A percentile compares a stretch with the other conserved stretches of the same genome.
Evolutionary conservation across 2,329 filamentous ascomycete genomes (phyloP).

Genomic region (Waltergamsia citrina): DNA sequence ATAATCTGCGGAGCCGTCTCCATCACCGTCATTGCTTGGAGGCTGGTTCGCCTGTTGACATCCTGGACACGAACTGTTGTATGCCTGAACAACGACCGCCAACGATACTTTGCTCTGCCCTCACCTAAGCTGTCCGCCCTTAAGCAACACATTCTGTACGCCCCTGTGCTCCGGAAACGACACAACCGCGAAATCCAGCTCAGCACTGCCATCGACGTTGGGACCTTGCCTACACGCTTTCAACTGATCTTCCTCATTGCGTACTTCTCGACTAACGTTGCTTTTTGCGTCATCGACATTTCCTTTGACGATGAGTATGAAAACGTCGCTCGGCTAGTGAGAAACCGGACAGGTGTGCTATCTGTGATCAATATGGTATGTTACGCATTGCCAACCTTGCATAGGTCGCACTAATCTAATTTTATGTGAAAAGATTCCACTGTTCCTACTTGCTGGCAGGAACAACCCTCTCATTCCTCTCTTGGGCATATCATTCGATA

Average conservation of each 20-base stretch:
- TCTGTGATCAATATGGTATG: slow-evolving; percentile 65
- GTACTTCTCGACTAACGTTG: slow-evolving; percentile 49
- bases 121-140: slow-evolving; percentile 45
- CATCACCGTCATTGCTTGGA: slow-evolving; percentile 56
- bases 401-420: slow-evolving; percentile 5
- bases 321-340: slow-evolving; percentile 37
- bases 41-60: slow-evolving; percentile 47
- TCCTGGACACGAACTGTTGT: slow-evolving; percentile 65
- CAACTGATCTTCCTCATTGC: slow-evolving; percentile 44
- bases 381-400: slow-evolving; percentile 1
- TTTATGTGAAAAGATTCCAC: slow-evolving; percentile 35
- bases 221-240: slow-evolving; percentile 53
- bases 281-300: slow-evolving; percentile 60
- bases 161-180: slow-evolving; percentile 50
- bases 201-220: slow-evolving; percentile 44
- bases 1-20: slow-evolving; percentile 56
- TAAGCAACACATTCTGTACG: slow-evolving; percentile 67
- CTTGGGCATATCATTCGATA: slow-evolving; percentile 69
- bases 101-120: slow-evolving; percentile 66
- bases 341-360: slow-evolving; percentile 62
- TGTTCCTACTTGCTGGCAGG: slow-evolving; percentile 64
- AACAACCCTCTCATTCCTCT: slow-evolving; percentile 71
- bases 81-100: slow-evolving; percentile 68
- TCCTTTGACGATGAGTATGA: slow-evolving; percentile 40
- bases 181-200: slow-evolving; percentile 56